These are phyloP conservation scores for Desmodesmus armatus DNA, from an alignment of 139 green algal genomes.

Conservation along the genomic window DNA sequence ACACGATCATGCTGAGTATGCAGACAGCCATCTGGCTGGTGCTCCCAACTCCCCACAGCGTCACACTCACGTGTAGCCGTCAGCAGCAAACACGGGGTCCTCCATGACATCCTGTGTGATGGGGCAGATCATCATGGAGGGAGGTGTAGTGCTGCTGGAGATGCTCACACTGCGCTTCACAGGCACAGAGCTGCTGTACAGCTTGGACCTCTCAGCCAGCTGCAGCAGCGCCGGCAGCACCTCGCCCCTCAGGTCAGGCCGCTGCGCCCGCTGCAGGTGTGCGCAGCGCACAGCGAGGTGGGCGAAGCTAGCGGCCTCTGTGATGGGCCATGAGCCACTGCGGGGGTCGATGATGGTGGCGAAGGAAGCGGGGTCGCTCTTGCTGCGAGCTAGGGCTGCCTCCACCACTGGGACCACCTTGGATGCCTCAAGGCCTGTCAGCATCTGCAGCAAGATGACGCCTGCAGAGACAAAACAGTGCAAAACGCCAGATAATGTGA, in stretches of 20 bases:
- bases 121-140: slow-evolving; percentile 67
- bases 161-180: slow-evolving; percentile 9
- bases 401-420: slow-evolving; percentile 49
- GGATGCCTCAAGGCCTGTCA: slow-evolving; percentile 43
- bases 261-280: slow-evolving; percentile 37
- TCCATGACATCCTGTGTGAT: slow-evolving; percentile 76
- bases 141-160: slow-evolving; percentile 24
- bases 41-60: too few relatives aligned
- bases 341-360: slow-evolving; percentile 48
- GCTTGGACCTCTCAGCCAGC: slow-evolving; percentile 53
- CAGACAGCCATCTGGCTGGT: too few relatives aligned
- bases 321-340: slow-evolving; percentile 55
- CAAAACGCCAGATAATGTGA: not conserved
- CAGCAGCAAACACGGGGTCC: slow-evolving; percentile 76
- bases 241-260: slow-evolving; percentile 51
- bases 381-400: slow-evolving; percentile 23
- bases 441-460: slow-evolving; percentile 58
- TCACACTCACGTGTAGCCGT: too few relatives aligned
- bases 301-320: slow-evolving; percentile 55
- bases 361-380: slow-evolving; percentile 35
- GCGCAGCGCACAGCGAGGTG: slow-evolving; percentile 59
- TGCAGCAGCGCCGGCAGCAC: slow-evolving; percentile 56
- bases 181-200: slow-evolving; percentile 33
- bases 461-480: slow-evolving; percentile 38
- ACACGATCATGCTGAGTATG: too few relatives aligned